Evolutionary conservation across 176 grass and related monocot genomes (phyloP).

Genomic region (Sorghum bicolor): DNA sequence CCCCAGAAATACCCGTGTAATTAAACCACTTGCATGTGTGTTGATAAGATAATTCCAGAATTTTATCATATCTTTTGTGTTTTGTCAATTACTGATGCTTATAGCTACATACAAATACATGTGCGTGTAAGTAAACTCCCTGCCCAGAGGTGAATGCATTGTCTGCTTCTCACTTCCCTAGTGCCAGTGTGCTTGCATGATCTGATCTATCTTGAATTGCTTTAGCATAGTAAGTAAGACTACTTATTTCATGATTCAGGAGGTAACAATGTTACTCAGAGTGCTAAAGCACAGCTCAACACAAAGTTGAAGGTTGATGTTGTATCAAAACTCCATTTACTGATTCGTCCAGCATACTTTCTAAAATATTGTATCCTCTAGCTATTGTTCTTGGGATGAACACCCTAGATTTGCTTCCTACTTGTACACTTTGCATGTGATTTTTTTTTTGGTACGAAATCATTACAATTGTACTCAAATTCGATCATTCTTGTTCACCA

Average conservation of each 20-base stretch:
- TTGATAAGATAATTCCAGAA: too few relatives aligned
- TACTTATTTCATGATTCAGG: background rate
- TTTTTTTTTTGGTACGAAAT: background rate
- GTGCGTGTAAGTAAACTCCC: background rate
- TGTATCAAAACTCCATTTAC: background rate
- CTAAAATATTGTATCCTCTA: background rate
- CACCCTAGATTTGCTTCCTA: background rate
- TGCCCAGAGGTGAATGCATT: background rate
- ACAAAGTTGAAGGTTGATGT: background rate
- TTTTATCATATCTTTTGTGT: background rate
- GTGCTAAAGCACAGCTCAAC: background rate
- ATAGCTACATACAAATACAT: background rate
- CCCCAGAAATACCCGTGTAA: background rate
- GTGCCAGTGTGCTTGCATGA: background rate
- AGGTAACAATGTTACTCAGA: background rate
- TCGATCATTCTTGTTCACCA: slow-evolving; percentile 39
- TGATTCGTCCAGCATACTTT: background rate
- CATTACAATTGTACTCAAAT: slow-evolving; percentile 3
- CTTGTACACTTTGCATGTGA: background rate
- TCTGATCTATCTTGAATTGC: background rate
- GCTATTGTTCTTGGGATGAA: background rate
- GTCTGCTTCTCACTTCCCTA: background rate
- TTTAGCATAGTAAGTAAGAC: background rate
- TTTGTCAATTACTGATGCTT: background rate
- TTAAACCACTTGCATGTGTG: background rate